Percentiles rank a stretch among this genome's conserved stretches.
Evolutionary conservation across 2,329 filamentous ascomycete genomes (phyloP).

Genomic region (Phialemonium atrogriseum): DNA sequence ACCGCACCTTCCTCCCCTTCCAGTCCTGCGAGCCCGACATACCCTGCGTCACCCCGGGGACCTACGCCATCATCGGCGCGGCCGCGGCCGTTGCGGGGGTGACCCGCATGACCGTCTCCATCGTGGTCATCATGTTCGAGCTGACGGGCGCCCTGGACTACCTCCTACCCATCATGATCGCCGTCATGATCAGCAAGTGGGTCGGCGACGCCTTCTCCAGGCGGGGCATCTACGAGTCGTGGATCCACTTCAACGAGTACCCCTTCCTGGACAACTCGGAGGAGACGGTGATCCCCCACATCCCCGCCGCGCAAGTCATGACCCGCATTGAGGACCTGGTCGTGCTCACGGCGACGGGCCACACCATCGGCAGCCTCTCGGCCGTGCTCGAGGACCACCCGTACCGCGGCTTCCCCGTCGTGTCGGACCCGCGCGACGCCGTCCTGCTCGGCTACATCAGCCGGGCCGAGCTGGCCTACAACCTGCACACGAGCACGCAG

Average conservation of each 20-base stretch:
- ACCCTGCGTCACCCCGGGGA: conserved; percentile 84
- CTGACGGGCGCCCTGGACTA: conserved; percentile 93
- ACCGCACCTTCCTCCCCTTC: conserved; percentile 73
- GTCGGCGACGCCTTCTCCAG: conserved; percentile 92
- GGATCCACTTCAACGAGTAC: conserved; percentile 95
- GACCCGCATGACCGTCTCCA: conserved; percentile 93
- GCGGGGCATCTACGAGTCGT: conserved; percentile 91
- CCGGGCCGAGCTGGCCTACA: conserved; percentile 79
- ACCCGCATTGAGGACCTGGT: conserved; percentile 85
- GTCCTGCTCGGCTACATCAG: conserved; percentile 89
- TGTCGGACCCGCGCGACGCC: conserved; percentile 68
- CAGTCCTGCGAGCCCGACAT: conserved; percentile 74
- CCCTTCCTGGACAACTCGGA: conserved; percentile 92
- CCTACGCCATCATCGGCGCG: conserved; percentile 93
- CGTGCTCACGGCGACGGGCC: conserved; percentile 76
- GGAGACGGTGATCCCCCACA: conserved; percentile 66
- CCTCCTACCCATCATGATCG: conserved; percentile 97
- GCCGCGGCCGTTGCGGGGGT: conserved; percentile 90
- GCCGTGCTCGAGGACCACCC: conserved; percentile 64
- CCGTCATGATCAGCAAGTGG: conserved; percentile 98
- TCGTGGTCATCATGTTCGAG: conserved; percentile 99
- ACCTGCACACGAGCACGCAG: conserved; percentile 55
- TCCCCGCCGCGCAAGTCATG: conserved; percentile 84
- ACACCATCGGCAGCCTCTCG: conserved; percentile 72
- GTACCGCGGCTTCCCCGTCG: conserved; percentile 87